phyloP scores from a whole-genome alignment of 805 yeast genomes.

The Hanseniaspora pseudoguilliermondii region DNA sequence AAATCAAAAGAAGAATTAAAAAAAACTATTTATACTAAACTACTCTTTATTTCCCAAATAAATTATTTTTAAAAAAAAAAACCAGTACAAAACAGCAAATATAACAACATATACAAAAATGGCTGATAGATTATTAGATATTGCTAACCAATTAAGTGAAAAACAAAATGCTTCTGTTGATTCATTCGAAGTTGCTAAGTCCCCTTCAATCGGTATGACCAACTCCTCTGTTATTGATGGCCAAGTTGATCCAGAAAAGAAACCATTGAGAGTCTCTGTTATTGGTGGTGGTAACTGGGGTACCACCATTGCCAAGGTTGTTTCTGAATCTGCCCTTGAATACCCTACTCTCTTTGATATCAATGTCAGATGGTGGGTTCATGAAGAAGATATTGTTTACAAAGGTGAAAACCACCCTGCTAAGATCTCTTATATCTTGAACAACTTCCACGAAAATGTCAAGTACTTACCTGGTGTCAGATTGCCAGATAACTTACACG shows the following conservation, averaged over 20 bases:
- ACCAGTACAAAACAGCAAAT: background rate
- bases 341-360: constrained; percentile 40
- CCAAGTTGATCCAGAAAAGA: constrained; percentile 14
- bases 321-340: constrained; percentile 71
- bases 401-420: constrained; percentile 38
- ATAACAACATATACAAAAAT: background rate
- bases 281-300: constrained; percentile 99
- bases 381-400: constrained; percentile 51
- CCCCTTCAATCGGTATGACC: constrained; percentile 9
- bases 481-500: constrained; percentile 75
- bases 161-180: constrained; percentile 1
- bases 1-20: too few relatives aligned
- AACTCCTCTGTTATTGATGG: constrained; percentile 12
- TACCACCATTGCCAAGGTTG: constrained; percentile 89
- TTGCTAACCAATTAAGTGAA: constrained; percentile 4
- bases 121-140: constrained; percentile 11
- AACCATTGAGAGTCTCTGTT: constrained; percentile 49
- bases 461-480: constrained; percentile 81
- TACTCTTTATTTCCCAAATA: too few relatives aligned
- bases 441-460: constrained; percentile 83
- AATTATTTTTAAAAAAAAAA: too few relatives aligned
- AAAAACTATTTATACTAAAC: too few relatives aligned
- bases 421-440: constrained; percentile 80
- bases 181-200: constrained; percentile 5
- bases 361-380: constrained; percentile 93